Evolutionary conservation across 1,139 yeast genomes (phyloP).

Genomic region (Magnusiomyces magnusii): DNA sequence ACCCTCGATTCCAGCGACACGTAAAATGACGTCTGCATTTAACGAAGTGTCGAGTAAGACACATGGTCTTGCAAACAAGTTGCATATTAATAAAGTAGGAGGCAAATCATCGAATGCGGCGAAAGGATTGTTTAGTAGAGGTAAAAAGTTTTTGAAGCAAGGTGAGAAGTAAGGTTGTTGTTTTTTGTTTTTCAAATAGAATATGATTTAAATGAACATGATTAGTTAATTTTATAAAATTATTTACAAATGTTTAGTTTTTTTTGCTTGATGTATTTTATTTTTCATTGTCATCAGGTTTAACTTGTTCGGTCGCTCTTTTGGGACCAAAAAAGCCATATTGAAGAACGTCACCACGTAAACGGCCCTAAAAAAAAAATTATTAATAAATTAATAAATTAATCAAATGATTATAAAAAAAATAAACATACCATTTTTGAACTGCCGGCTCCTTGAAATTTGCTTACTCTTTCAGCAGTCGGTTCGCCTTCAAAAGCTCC

Average conservation of each 20-base stretch:
- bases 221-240: not conserved
- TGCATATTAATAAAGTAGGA: conserved; percentile 30
- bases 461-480: conserved; percentile 30
- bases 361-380: not conserved
- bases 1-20: not conserved
- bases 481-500: conserved; percentile 33
- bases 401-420: too few relatives aligned
- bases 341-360: conserved; percentile 1
- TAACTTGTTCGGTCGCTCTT: not conserved
- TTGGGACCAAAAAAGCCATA: not conserved
- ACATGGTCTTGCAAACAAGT: conserved; percentile 11
- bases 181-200: too few relatives aligned
- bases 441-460: conserved; percentile 36
- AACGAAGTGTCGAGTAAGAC: conserved; percentile 4
- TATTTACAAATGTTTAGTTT: not conserved
- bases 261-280: not conserved
- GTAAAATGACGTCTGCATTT: conserved; percentile 13
- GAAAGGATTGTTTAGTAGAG: conserved; percentile 33
- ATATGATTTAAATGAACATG: not conserved
- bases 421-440: conserved; percentile 27
- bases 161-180: not conserved
- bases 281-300: not conserved
- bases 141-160: conserved; percentile 22
- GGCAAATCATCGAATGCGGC: conserved; percentile 32
- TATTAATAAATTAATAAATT: too few relatives aligned